phyloP scores from a whole-genome alignment of 83 land plant species.

The Isoetes engelmannii region DNA sequence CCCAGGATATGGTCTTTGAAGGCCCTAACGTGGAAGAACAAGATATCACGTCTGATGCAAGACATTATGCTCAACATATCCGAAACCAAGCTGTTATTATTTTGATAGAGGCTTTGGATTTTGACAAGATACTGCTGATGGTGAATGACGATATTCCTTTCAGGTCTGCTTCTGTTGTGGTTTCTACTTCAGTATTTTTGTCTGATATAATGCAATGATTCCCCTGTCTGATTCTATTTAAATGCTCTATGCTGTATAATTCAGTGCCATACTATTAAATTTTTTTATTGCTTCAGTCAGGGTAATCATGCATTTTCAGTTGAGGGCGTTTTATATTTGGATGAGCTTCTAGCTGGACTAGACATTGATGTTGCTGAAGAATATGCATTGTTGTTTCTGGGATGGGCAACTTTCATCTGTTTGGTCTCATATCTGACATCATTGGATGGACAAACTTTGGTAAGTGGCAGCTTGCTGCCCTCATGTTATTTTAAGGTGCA shows the following conservation, averaged over 20 bases:
- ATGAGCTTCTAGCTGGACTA: not conserved
- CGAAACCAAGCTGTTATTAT: constrained; percentile 14
- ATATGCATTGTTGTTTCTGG: constrained; percentile 11
- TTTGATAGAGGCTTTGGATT: constrained; percentile 10
- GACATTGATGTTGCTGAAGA: constrained; percentile 6
- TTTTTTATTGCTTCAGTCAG: not conserved
- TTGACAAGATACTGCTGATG: constrained; percentile 12
- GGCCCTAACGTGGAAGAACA: not conserved
- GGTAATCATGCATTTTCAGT: constrained; percentile 5
- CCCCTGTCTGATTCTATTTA: not conserved
- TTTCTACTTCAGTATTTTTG: not conserved
- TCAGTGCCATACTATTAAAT: too few species aligned
- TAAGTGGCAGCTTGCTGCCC: not conserved
- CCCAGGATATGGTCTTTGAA: constrained; percentile 7
- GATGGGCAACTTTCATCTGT: constrained; percentile 13
- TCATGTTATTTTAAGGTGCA: too few species aligned
- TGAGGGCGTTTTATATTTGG: constrained; percentile 7
- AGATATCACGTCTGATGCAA: constrained; percentile 6
- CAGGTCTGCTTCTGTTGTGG: not conserved
- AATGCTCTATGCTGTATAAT: too few species aligned
- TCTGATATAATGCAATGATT: not conserved
- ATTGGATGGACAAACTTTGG: not conserved
- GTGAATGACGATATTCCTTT: constrained; percentile 3
- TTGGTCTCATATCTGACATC: constrained; percentile 10
- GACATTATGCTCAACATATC: constrained; percentile 1